phyloP scores from a whole-genome alignment of 495 filamentous ascomycete genomes.

The Cercophora scortea region DNA sequence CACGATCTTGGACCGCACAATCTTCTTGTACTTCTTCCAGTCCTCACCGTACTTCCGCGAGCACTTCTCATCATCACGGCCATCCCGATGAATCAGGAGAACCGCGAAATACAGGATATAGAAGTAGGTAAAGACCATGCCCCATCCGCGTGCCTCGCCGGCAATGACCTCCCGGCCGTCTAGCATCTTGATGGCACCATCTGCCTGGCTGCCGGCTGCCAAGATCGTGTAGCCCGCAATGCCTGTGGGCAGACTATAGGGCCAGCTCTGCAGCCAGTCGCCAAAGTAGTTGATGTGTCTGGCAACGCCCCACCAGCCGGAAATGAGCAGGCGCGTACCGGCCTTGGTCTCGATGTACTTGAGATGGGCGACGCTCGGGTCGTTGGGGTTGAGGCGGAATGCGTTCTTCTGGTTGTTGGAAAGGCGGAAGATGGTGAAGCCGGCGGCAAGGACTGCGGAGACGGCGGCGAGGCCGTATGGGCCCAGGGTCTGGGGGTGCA shows the following conservation, averaged over 20 bases:
- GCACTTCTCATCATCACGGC: conserved; percentile 91
- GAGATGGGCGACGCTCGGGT: conserved; percentile 72
- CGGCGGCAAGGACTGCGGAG: conserved; percentile 54
- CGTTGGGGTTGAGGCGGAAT: conserved; percentile 82
- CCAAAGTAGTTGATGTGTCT: conserved; percentile 98
- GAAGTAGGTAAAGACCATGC: conserved; percentile 88
- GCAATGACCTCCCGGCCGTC: conserved; percentile 56
- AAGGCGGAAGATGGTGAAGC: conserved; percentile 85
- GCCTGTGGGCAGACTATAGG: conserved; percentile 84
- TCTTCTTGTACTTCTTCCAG: conserved; percentile 81
- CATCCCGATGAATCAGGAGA: conserved; percentile 82
- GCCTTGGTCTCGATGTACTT: conserved; percentile 80
- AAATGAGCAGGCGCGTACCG: conserved; percentile 71
- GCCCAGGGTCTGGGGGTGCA: conserved; percentile 73
- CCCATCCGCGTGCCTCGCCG: conserved; percentile 69
- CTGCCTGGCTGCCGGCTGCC: conserved; percentile 36
- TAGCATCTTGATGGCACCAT: conserved; percentile 46
- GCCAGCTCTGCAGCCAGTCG: conserved; percentile 92
- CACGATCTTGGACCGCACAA: conserved; percentile 78
- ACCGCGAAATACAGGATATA: conserved; percentile 91
- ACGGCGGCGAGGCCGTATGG: conserved; percentile 52
- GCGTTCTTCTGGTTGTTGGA: conserved; percentile 91
- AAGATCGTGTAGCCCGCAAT: conserved; percentile 68
- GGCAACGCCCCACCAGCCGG: conserved; percentile 91
- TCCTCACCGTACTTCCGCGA: conserved; percentile 84